Conservation (phyloP, 129 eudicot genomes). For the Heracleum sosnowskyi region DNA sequence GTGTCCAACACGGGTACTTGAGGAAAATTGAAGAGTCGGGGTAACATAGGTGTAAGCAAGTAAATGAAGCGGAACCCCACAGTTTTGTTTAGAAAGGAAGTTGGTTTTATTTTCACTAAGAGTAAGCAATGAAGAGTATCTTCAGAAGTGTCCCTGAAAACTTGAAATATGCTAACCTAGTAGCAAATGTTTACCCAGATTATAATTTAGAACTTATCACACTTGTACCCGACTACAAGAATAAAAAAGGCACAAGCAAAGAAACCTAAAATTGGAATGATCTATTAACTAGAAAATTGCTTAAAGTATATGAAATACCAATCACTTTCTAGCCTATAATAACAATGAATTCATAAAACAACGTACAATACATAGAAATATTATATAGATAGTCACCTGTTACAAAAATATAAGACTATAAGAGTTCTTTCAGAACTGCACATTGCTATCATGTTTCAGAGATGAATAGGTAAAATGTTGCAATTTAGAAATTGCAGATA, state of each 20-base stretch:
- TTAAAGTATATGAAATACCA: background rate
- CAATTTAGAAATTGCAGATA: background rate
- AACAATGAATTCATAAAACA: too few relatives aligned
- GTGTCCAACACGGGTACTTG: too few relatives aligned
- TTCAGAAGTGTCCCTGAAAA: background rate
- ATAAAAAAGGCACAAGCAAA: background rate
- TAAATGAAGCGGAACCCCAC: background rate
- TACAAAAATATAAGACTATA: too few relatives aligned
- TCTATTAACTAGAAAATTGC: background rate
- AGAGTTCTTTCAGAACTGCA: background rate
- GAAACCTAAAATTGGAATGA: background rate
- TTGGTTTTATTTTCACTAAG: background rate
- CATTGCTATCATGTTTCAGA: background rate
- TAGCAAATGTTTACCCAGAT: background rate
- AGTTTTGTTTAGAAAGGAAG: too few relatives aligned
- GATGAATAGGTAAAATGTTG: background rate
- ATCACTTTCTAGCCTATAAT: background rate
- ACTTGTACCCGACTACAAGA: background rate
- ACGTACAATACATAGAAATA: background rate
- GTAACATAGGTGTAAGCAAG: background rate
- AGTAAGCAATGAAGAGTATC: background rate
- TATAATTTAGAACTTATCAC: background rate
- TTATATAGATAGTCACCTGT: background rate
- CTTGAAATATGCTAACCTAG: background rate
- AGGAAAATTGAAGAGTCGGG: too few relatives aligned